Percentiles rank a stretch among this genome's conserved stretches.
Evolutionary conservation across 192 early-diverging fungal species (phyloP).

Genomic region (Coemansia sp.): DNA sequence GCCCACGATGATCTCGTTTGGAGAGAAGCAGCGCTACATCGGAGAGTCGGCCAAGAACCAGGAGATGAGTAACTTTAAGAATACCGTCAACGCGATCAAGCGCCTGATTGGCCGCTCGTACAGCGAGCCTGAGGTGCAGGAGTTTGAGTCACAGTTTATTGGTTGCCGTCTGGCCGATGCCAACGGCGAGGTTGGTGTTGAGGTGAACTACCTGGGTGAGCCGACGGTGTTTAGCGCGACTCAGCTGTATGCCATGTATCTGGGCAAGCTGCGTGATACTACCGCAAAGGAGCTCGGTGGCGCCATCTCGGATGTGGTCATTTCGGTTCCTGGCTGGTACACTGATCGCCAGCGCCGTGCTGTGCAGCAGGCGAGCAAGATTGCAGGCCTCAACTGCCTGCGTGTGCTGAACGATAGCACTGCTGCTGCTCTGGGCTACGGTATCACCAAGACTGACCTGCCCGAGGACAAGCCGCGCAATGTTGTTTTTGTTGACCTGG

Average conservation of each 20-base stretch:
- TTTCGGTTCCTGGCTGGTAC: slow-evolving; percentile 94
- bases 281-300: slow-evolving; percentile 76
- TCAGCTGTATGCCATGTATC: slow-evolving; percentile 92
- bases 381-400: slow-evolving; percentile 87
- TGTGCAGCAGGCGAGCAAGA: slow-evolving; percentile 79
- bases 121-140: slow-evolving; percentile 77
- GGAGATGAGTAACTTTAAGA: slow-evolving; percentile 97
- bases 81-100: slow-evolving; percentile 88
- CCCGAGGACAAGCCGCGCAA: slow-evolving; percentile 90
- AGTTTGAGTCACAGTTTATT: slow-evolving; percentile 78
- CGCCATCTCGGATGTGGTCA: slow-evolving; percentile 89
- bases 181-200: slow-evolving; percentile 79
- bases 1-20: slow-evolving; percentile 92
- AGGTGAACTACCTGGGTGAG: slow-evolving; percentile 80
- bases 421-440: slow-evolving; percentile 92
- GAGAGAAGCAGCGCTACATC: slow-evolving; percentile 90
- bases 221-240: slow-evolving; percentile 75
- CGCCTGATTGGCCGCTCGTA: slow-evolving; percentile 85
- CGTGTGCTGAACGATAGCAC: slow-evolving; percentile 92
- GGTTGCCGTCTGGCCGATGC: slow-evolving; percentile 77
- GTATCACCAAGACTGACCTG: slow-evolving; percentile 96
- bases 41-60: slow-evolving; percentile 94
- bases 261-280: slow-evolving; percentile 88
- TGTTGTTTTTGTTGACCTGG: slow-evolving; percentile 92
- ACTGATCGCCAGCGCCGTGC: slow-evolving; percentile 89